A percentile compares a stretch with the other conserved stretches of the same genome.
phyloP scores from a whole-genome alignment of 768 basidiomycete species.

The Boletus vinaceobasis region DNA sequence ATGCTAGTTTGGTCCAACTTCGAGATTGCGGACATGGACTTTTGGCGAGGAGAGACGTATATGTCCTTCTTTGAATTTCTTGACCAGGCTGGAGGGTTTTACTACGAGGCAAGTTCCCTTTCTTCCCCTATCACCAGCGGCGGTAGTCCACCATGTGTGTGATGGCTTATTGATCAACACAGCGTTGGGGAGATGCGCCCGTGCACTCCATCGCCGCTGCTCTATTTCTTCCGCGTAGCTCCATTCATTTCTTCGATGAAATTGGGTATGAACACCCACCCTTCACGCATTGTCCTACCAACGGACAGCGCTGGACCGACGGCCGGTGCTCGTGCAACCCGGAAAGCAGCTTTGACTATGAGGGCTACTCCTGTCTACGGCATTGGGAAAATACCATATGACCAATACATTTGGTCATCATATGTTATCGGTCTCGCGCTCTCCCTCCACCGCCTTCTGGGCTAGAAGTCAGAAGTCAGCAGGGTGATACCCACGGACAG shows the following conservation, averaged over 20 bases:
- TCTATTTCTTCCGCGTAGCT: slow-evolving; percentile 80
- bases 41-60: slow-evolving; percentile 85
- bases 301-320: slow-evolving; percentile 17
- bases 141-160: background rate
- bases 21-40: slow-evolving; percentile 81
- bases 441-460: background rate
- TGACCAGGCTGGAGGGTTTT: slow-evolving; percentile 80
- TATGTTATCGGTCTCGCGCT: background rate
- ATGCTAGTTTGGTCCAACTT: slow-evolving; percentile 87
- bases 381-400: slow-evolving; percentile 17
- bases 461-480: background rate
- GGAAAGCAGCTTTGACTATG: slow-evolving; percentile 23
- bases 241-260: slow-evolving; percentile 94
- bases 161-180: slow-evolving; percentile 1
- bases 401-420: background rate
- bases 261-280: slow-evolving; percentile 51
- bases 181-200: slow-evolving; percentile 94
- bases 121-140: background rate
- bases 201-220: slow-evolving; percentile 92
- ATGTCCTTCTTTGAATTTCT: slow-evolving; percentile 80
- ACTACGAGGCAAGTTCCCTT: slow-evolving; percentile 61
- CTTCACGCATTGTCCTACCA: slow-evolving; percentile 24
- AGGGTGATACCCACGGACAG: background rate
- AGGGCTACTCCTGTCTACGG: slow-evolving; percentile 27
- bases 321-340: slow-evolving; percentile 27